phyloP scores from a whole-genome alignment of 225 moss, liverwort and hornwort species.

The Polytrichum commune region DNA sequence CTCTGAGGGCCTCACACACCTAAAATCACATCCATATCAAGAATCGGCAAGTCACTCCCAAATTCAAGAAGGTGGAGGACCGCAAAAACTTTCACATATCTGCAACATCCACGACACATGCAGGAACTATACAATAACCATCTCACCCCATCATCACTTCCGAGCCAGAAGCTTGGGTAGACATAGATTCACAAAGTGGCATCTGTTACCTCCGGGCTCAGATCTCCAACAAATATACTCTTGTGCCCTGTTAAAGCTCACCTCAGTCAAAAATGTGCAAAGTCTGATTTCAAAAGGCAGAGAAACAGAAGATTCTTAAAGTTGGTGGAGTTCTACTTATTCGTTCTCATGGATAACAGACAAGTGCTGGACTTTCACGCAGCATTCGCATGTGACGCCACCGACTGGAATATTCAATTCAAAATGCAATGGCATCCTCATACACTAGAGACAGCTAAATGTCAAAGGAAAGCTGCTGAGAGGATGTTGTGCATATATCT shows the following conservation, averaged over 20 bases:
- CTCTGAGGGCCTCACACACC: too few relatives aligned
- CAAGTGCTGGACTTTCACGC: background rate
- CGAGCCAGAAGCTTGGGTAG: conserved; percentile 55
- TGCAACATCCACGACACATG: too few relatives aligned
- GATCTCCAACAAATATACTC: conserved; percentile 70
- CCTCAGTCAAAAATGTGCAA: background rate
- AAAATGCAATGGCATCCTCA: too few relatives aligned
- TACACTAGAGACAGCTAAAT: background rate
- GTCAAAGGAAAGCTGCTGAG: background rate
- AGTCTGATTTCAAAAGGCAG: background rate
- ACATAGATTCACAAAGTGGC: conserved; percentile 52
- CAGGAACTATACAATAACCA: too few relatives aligned
- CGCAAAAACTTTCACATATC: too few relatives aligned
- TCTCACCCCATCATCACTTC: conserved; percentile 22
- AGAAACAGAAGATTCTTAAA: too few relatives aligned
- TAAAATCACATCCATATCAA: too few relatives aligned
- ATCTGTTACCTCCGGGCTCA: conserved; percentile 71
- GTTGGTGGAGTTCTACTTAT: too few relatives aligned
- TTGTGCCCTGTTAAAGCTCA: conserved; percentile 47
- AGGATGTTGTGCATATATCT: conserved; percentile 29
- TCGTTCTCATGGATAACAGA: background rate
- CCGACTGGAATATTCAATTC: too few relatives aligned
- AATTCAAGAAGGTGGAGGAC: too few relatives aligned
- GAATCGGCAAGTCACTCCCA: too few relatives aligned
- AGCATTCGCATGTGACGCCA: too few relatives aligned